phyloP scores from a whole-genome alignment of 176 grass and related monocot genomes.

The Otatea glauca region DNA sequence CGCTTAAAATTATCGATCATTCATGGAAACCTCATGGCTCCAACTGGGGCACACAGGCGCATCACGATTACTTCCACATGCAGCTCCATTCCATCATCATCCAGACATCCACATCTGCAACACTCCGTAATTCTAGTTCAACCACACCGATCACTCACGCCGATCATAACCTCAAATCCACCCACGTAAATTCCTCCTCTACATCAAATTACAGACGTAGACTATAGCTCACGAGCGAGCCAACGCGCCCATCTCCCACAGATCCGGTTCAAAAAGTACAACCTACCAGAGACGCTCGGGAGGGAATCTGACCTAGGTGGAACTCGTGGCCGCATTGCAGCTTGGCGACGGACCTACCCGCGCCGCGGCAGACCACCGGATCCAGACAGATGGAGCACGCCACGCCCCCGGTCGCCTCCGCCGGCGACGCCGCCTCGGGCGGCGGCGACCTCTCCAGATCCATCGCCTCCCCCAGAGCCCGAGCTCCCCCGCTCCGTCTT shows the following conservation, averaged over 20 bases:
- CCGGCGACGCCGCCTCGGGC: background rate
- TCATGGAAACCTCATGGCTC: background rate
- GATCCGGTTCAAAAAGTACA: constrained; percentile 35
- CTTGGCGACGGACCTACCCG: constrained; percentile 70
- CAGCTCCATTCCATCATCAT: constrained; percentile 1
- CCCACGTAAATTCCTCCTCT: background rate
- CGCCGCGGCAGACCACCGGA: constrained; percentile 53
- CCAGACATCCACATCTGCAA: constrained; percentile 9
- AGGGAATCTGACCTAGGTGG: constrained; percentile 74
- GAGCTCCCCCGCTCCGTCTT: constrained; percentile 12
- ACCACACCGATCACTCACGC: background rate
- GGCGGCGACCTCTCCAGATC: constrained; percentile 56
- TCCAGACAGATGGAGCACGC: constrained; percentile 97
- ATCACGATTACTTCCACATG: constrained; percentile 8
- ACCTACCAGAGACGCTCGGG: background rate
- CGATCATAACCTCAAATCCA: background rate
- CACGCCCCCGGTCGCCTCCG: constrained; percentile 24
- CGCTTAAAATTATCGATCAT: constrained; percentile 23
- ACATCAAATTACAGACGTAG: background rate
- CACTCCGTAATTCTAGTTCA: constrained; percentile 11
- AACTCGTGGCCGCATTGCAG: constrained; percentile 96
- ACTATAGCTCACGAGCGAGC: too few relatives aligned
- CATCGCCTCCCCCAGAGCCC: constrained; percentile 39
- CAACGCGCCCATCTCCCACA: constrained; percentile 4
- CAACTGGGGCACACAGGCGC: background rate